Evolutionary conservation across 345 rosid species (phyloP).

Genomic region (Brassica incana): DNA sequence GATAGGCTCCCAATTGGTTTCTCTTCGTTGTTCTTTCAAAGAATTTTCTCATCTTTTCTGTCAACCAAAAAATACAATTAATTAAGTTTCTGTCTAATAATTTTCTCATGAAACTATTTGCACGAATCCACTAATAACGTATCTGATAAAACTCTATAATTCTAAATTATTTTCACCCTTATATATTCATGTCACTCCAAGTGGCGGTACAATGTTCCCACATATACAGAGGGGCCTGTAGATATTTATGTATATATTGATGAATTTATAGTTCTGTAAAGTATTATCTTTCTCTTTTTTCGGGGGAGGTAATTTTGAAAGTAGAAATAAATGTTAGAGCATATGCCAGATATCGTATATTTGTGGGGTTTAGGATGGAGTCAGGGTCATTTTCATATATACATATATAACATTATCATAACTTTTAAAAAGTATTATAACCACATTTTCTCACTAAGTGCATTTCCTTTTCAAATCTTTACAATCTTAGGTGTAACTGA

Average conservation of each 20-base stretch:
- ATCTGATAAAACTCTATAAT: not conserved
- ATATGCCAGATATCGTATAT: slow-evolving; percentile 30
- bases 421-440: slow-evolving; percentile 26
- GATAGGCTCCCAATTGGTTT: slow-evolving; percentile 17
- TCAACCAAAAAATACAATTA: not conserved
- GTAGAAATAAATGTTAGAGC: slow-evolving; percentile 2
- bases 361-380: slow-evolving; percentile 34
- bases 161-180: not conserved
- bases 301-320: not conserved
- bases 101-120: not conserved
- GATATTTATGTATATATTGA: not conserved
- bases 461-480: slow-evolving; percentile 27
- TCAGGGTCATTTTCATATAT: slow-evolving; percentile 21
- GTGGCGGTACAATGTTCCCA: slow-evolving; percentile 19
- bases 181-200: slow-evolving; percentile 13
- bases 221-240: not conserved
- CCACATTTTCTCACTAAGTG: slow-evolving; percentile 9
- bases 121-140: slow-evolving; percentile 2
- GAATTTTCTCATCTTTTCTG: slow-evolving; percentile 3
- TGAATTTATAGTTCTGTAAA: not conserved
- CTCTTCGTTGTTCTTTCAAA: slow-evolving; percentile 21
- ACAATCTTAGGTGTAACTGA: slow-evolving; percentile 13
- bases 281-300: not conserved
- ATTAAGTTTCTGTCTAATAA: slow-evolving; percentile 4
- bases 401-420: not conserved